These are phyloP conservation scores for Kregervanrija pseudodelftensis DNA, from an alignment of 805 yeast species.

Conservation along the genomic window DNA sequence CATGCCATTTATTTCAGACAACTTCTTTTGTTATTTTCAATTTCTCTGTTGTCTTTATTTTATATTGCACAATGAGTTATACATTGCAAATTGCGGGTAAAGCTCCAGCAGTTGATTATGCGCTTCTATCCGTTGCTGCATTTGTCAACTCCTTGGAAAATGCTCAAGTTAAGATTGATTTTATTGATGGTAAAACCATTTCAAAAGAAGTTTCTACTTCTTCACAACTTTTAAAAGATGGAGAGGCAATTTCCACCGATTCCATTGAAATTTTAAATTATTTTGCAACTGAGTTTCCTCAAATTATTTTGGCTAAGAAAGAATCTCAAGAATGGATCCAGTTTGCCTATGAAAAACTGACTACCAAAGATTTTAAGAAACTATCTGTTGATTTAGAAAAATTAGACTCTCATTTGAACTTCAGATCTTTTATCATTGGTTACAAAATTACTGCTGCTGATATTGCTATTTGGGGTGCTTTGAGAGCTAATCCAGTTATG, in stretches of 20 bases:
- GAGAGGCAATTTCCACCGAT: slow-evolving; percentile 33
- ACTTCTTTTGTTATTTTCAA: neutral
- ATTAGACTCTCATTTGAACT: slow-evolving; percentile 76
- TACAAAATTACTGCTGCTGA: slow-evolving; percentile 69
- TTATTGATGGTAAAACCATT: slow-evolving; percentile 66
- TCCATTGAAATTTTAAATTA: slow-evolving; percentile 39
- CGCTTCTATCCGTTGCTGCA: slow-evolving; percentile 70
- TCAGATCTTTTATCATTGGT: slow-evolving; percentile 74
- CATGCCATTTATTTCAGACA: slow-evolving; percentile 2
- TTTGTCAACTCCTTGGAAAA: slow-evolving; percentile 51
- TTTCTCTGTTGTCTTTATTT: neutral
- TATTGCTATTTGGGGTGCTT: slow-evolving; percentile 85
- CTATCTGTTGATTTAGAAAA: slow-evolving; percentile 70
- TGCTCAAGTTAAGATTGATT: slow-evolving; percentile 50
- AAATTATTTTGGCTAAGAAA: slow-evolving; percentile 29
- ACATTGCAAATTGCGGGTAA: slow-evolving; percentile 71
- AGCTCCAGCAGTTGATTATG: slow-evolving; percentile 77
- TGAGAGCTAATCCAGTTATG: slow-evolving; percentile 89
- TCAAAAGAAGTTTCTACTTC: slow-evolving; percentile 34
- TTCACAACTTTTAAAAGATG: slow-evolving; percentile 38
- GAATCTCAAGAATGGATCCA: slow-evolving; percentile 56
- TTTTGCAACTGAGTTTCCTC: slow-evolving; percentile 48
- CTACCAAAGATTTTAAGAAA: slow-evolving; percentile 83
- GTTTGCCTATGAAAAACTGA: slow-evolving; percentile 59
- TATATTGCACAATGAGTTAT: slow-evolving; percentile 28